Evolutionary conservation across 129 eudicot species (phyloP), one percentile per base, ranked within the genome.

Genomic region (Tagetes patula): DNA sequence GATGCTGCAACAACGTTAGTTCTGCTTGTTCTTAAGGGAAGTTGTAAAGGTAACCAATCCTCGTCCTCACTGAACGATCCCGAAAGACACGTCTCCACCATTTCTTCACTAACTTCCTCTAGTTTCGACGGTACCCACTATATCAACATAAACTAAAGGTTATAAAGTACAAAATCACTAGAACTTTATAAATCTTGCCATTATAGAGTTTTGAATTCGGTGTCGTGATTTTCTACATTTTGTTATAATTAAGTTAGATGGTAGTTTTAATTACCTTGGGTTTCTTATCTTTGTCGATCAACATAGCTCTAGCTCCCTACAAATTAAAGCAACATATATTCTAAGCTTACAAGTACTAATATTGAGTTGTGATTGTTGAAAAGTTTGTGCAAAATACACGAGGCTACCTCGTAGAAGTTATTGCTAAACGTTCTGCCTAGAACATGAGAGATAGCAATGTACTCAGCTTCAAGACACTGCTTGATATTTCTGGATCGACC

Each of bases 251-350:
- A 6, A 1, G 48, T 43, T 43, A 6, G 48, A 43, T 43, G 1
- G 8, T 2, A 39, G 4, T 39, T n/a, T 20, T 1, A 20, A 30
- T 58, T 71, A 81, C 85, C 81, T 76, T 65, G 41, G 85, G 85
- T 65, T 46, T 81, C 50, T 56, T 81, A 58, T 81, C 81, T 76
- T 81, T 81, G 53, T 81, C 81, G 14, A 81, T 71, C 67, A 81
- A 13, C 66, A 81, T 71, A 33, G 85, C 81, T 76, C 81, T 81
- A 12, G 75, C 39, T 34, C 85, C 85, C 85, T 82, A 46, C 71
- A 60, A 8, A 73, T 59, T 1, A 3, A 40, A 73, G 20, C 3
- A 60, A 8, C 13, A 67, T n/a, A n/a, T n/a, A n/a, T 7, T 58
- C 2, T 36, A 11, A 74, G 75, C 42, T 4, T 41, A 8, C 27